These are phyloP conservation scores for Chrysochromulina parva DNA, from an alignment of 78 protist genomes.

Conservation along the genomic window DNA sequence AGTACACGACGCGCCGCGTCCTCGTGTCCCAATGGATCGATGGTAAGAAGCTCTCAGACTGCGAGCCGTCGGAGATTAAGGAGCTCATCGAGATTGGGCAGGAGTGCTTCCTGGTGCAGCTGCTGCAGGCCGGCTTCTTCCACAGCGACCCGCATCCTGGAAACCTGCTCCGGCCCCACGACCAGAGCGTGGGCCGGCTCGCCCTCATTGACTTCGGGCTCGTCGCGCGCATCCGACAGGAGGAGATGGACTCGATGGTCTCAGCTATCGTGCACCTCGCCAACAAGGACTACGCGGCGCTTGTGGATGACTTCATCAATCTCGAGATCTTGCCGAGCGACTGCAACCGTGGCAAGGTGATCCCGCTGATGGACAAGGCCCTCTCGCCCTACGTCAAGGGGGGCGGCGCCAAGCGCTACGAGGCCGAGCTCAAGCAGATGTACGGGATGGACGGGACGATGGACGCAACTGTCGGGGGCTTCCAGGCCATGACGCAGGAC, in stretches of 20 bases:
- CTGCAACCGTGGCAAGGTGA: neutral
- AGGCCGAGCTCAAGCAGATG: neutral
- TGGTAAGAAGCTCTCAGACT: slow-evolving; percentile 6
- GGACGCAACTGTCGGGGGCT: slow-evolving; percentile 40
- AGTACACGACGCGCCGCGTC: neutral
- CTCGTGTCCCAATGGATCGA: slow-evolving; percentile 26
- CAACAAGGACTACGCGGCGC: slow-evolving; percentile 43
- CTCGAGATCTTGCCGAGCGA: neutral
- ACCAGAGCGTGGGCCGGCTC: neutral
- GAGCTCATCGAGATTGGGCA: slow-evolving; percentile 41
- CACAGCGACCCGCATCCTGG: slow-evolving; percentile 52
- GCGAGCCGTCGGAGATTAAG: neutral
- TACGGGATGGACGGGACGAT: slow-evolving; percentile 45
- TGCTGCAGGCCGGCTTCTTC: slow-evolving; percentile 43
- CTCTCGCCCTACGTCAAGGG: slow-evolving; percentile 32
- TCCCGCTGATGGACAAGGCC: slow-evolving; percentile 24
- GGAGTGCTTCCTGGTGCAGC: slow-evolving; percentile 56
- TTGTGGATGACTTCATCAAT: slow-evolving; percentile 36
- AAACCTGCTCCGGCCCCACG: slow-evolving; percentile 29
- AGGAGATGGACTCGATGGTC: neutral
- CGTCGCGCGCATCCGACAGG: neutral
- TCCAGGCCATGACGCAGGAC: slow-evolving; percentile 54
- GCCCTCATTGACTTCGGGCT: slow-evolving; percentile 55
- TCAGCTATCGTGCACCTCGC: neutral
- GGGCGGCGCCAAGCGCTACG: slow-evolving; percentile 3